phyloP scores from a whole-genome alignment of 2,329 filamentous ascomycete genomes.

The Ophiostoma australiae region DNA sequence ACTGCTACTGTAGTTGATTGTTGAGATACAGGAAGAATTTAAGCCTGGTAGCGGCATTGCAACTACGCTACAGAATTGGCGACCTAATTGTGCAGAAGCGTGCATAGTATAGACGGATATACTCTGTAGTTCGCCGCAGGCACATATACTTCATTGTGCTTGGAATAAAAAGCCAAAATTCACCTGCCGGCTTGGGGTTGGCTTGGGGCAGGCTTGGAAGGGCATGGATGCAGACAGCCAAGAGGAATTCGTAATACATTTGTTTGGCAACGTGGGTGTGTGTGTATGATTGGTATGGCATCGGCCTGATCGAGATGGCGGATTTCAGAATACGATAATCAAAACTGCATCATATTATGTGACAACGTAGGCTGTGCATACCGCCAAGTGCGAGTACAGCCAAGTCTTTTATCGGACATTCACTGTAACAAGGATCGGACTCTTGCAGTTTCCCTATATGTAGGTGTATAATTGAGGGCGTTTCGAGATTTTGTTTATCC shows the following conservation, averaged over 20 bases:
- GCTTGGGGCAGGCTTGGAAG: neutral
- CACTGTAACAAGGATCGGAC: neutral
- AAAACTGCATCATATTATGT: constrained; percentile 10
- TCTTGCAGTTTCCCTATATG: neutral
- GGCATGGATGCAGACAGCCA: neutral
- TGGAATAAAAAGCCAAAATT: constrained; percentile 2
- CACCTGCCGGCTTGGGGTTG: neutral
- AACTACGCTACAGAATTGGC: neutral
- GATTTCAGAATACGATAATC: constrained; percentile 4
- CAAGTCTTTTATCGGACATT: constrained; percentile 12
- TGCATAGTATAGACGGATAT: neutral
- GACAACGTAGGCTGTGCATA: constrained; percentile 13
- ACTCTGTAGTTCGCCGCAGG: neutral
- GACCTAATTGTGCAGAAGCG: neutral
- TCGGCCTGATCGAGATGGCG: neutral
- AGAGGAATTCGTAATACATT: neutral
- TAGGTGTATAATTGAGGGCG: neutral
- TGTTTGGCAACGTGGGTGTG: neutral
- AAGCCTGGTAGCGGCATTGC: neutral
- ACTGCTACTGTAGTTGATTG: neutral
- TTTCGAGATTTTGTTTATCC: constrained; percentile 7
- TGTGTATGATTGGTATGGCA: neutral
- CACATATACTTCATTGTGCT: neutral
- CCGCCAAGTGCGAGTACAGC: constrained; percentile 9
- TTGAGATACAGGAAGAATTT: neutral